A percentile compares a stretch with the other conserved stretches of the same genome.
Conservation (phyloP, 176 grass and related monocot genomes). For the Avena insularis region DNA sequence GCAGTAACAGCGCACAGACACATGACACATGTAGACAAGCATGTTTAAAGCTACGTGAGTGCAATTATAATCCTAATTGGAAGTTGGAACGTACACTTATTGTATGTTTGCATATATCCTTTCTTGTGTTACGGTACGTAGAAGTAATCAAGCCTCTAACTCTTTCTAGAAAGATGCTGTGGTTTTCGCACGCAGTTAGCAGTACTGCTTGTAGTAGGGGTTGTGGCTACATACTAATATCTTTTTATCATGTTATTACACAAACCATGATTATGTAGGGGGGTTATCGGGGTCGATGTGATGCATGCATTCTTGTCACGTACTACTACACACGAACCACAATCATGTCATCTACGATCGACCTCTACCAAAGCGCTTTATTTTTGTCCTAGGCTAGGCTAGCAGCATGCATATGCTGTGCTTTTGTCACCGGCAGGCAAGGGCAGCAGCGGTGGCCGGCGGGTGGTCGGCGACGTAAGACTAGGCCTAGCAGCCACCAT, state of each 20-base stretch:
- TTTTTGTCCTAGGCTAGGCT: neutral
- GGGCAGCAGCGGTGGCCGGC: conserved; percentile 7
- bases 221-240: too few species aligned
- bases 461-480: neutral
- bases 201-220: neutral
- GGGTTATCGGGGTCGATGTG: neutral
- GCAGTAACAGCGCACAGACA: neutral
- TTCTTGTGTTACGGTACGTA: neutral
- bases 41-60: conserved; percentile 4
- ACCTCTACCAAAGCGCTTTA: conserved; percentile 38
- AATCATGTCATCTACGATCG: conserved; percentile 44
- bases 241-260: conserved; percentile 19
- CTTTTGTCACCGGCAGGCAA: neutral
- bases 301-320: conserved; percentile 9
- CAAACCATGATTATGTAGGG: conserved; percentile 29
- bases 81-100: conserved; percentile 14
- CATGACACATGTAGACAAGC: neutral
- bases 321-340: neutral
- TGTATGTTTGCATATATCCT: neutral
- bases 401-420: neutral
- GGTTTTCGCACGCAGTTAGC: neutral
- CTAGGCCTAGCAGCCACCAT: too few species aligned
- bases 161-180: conserved; percentile 34
- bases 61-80: conserved; percentile 43
- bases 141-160: neutral